A percentile compares a stretch with the other conserved stretches of the same genome.
Evolutionary conservation across 805 yeast species (phyloP).

Genomic region (Saccharomycopsis javanensis): DNA sequence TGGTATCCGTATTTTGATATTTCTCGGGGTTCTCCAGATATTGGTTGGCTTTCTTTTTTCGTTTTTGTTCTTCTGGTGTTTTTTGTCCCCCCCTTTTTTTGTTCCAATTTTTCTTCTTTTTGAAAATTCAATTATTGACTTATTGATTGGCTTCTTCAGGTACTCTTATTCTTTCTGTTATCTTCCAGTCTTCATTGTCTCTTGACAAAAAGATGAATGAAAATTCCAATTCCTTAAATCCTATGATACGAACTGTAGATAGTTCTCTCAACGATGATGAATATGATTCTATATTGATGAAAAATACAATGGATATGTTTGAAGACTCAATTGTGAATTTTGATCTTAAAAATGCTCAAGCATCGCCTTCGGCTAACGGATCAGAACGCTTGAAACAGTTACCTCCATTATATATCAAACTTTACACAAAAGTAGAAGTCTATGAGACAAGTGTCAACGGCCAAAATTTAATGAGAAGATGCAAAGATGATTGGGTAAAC

Average conservation of each 20-base stretch:
- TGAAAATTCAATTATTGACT: neutral
- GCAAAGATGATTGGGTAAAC: slow-evolving; percentile 88
- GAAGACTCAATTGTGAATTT: neutral
- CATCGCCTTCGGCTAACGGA: neutral
- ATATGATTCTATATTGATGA: neutral
- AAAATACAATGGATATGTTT: neutral
- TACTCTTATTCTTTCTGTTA: too few relatives aligned
- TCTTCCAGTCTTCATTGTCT: too few relatives aligned
- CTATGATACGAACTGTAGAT: neutral
- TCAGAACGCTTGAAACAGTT: neutral
- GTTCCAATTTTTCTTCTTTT: neutral
- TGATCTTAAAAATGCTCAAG: neutral
- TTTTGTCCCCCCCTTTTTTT: neutral
- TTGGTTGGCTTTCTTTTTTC: too few relatives aligned
- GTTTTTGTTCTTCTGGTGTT: too few relatives aligned
- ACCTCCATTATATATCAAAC: slow-evolving; percentile 31
- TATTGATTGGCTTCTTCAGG: neutral
- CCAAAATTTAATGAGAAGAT: slow-evolving; percentile 81
- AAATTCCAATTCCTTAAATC: neutral
- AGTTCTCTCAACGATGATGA: neutral
- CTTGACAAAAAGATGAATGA: neutral
- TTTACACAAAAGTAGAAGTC: slow-evolving; percentile 43
- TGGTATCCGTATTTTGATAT: too few relatives aligned
- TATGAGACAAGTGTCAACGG: slow-evolving; percentile 58
- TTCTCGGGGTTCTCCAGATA: too few relatives aligned